Evolutionary conservation across 176 grass and related monocot species (phyloP).

Genomic region (Oropetium thomaeum): DNA sequence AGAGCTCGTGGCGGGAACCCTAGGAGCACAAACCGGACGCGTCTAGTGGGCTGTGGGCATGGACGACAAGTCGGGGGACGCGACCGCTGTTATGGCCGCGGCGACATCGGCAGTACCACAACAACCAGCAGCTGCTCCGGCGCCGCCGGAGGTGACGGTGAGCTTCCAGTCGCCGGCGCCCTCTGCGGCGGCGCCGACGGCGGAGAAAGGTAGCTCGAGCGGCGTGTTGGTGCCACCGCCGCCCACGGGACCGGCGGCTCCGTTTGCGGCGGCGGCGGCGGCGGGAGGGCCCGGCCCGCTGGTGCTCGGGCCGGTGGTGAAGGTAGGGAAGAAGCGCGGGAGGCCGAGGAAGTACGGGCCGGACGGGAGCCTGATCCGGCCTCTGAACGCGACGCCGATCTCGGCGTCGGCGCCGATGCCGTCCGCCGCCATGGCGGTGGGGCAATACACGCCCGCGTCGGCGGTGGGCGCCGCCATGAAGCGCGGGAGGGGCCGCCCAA

Average conservation of each 20-base stretch:
- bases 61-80: slow-evolving; percentile 55
- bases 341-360: slow-evolving; percentile 92
- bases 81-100: slow-evolving; percentile 3
- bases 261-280: not conserved
- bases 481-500: slow-evolving; percentile 66
- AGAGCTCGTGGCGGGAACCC: slow-evolving; percentile 37
- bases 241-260: not conserved
- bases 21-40: slow-evolving; percentile 7
- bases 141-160: slow-evolving; percentile 23
- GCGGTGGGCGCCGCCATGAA: slow-evolving; percentile 90
- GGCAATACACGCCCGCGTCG: slow-evolving; percentile 79
- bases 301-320: slow-evolving; percentile 21
- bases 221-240: slow-evolving; percentile 17
- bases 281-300: not conserved
- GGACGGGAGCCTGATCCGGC: slow-evolving; percentile 81
- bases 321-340: slow-evolving; percentile 85
- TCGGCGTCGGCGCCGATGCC: slow-evolving; percentile 67
- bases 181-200: not conserved
- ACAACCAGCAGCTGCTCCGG: not conserved
- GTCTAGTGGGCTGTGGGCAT: slow-evolving; percentile 33
- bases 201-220: slow-evolving; percentile 39
- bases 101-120: not conserved
- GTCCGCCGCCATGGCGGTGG: slow-evolving; percentile 10
- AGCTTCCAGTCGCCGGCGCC: slow-evolving; percentile 23
- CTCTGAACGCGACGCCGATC: slow-evolving; percentile 87